Conservation (phyloP, 2,329 filamentous ascomycete genomes). For the Emericellopsis atlantica region DNA sequence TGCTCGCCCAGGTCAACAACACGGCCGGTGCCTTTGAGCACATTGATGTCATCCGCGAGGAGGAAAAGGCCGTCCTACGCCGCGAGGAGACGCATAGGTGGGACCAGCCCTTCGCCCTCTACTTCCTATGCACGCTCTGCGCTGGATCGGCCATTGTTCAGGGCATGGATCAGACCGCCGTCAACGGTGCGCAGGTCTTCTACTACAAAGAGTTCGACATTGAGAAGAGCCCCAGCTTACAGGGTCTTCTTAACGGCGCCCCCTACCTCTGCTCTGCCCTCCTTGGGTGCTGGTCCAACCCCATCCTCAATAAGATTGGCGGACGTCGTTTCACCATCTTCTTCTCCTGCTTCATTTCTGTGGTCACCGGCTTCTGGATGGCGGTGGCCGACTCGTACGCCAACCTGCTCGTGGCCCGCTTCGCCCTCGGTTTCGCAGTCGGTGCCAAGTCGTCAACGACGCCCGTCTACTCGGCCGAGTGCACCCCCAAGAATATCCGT, state of each 20-base stretch:
- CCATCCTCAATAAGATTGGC: conserved; percentile 43
- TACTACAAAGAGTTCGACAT: conserved; percentile 18
- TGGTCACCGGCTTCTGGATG: conserved; percentile 41
- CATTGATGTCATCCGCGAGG: conserved; percentile 11
- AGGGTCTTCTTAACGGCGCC: conserved; percentile 41
- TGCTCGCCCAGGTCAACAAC: conserved; percentile 34
- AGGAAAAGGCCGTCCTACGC: conserved; percentile 14
- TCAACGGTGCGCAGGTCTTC: conserved; percentile 46
- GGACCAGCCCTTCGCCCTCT: conserved; percentile 18
- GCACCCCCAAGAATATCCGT: conserved; percentile 22
- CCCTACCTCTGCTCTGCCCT: conserved; percentile 39
- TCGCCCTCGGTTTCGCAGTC: conserved; percentile 22
- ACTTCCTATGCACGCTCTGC: conserved; percentile 21
- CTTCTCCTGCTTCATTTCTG: conserved; percentile 42
- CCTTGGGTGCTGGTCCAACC: conserved; percentile 20
- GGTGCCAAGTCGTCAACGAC: conserved; percentile 22
- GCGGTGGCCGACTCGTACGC: conserved; percentile 33
- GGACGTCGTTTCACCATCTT: conserved; percentile 54
- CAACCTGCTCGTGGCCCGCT: conserved; percentile 17
- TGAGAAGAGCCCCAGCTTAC: conserved; percentile 28
- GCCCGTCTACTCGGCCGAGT: conserved; percentile 21
- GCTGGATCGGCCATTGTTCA: conserved; percentile 43
- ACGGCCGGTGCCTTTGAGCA: conserved; percentile 13
- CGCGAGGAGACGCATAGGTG: conserved; percentile 16
- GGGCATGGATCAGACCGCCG: conserved; percentile 54